These are phyloP conservation scores for Kwoniella europaea DNA, from an alignment of 768 basidiomycete species.

Conservation along the genomic window DNA sequence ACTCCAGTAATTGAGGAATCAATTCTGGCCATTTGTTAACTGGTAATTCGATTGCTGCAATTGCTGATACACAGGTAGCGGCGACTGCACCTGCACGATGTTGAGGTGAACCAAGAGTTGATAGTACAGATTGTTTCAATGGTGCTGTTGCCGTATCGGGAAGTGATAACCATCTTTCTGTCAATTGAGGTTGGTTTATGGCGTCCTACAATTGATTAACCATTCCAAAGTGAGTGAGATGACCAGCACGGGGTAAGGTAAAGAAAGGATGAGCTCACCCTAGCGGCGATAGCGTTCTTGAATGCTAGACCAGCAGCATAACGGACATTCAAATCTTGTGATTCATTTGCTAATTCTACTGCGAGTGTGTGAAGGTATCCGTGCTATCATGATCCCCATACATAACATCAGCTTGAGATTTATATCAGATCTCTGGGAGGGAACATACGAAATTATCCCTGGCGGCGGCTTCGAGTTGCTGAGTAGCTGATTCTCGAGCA, in stretches of 20 bases:
- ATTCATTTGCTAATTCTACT: constrained; percentile 79
- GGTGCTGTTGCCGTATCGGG: constrained; percentile 70
- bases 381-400: constrained; percentile 63
- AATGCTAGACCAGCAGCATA: constrained; percentile 96
- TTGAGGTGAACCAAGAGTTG: constrained; percentile 75
- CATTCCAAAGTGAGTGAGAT: too few relatives aligned
- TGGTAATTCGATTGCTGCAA: constrained; percentile 91
- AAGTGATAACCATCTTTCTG: constrained; percentile 81
- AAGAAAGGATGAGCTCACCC: constrained; percentile 65
- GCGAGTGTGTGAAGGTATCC: constrained; percentile 92
- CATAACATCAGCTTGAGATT: neutral
- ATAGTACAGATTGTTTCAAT: constrained; percentile 85
- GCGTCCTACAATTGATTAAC: constrained; percentile 64
- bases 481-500: constrained; percentile 89
- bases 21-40: constrained; percentile 86
- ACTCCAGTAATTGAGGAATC: constrained; percentile 82
- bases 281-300: constrained; percentile 90
- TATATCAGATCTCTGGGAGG: neutral
- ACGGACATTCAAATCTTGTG: constrained; percentile 71
- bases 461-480: constrained; percentile 83
- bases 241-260: too few relatives aligned
- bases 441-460: constrained; percentile 84
- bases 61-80: constrained; percentile 90
- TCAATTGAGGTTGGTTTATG: constrained; percentile 74
- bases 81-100: constrained; percentile 81